These are phyloP conservation scores for Phytophthora vignae DNA, from an alignment of 352 stramenopile species.

Conservation along the genomic window DNA sequence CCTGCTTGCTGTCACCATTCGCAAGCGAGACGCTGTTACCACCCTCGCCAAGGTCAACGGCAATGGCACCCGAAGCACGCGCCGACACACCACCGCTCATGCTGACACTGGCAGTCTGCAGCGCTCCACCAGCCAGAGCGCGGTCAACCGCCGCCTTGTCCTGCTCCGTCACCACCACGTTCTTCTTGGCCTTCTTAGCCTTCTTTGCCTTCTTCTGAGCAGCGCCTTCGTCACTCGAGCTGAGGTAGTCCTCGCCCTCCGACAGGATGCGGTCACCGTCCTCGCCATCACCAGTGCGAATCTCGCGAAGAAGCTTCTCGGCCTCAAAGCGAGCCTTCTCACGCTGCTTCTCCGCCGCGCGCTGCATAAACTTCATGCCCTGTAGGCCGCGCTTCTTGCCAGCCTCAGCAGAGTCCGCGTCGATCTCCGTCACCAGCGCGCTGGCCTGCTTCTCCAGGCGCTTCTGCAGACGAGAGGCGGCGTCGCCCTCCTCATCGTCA, in stretches of 20 bases:
- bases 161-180: slow-evolving; percentile 52
- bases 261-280: slow-evolving; percentile 79
- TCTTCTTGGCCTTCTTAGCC: slow-evolving; percentile 51
- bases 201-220: slow-evolving; percentile 37
- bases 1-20: slow-evolving; percentile 33
- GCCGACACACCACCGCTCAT: slow-evolving; percentile 80
- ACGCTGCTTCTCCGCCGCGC: slow-evolving; percentile 95
- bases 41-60: slow-evolving; percentile 77
- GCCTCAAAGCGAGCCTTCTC: slow-evolving; percentile 93
- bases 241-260: slow-evolving; percentile 59
- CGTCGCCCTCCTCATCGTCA: slow-evolving; percentile 65
- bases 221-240: slow-evolving; percentile 49
- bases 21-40: slow-evolving; percentile 28
- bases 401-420: slow-evolving; percentile 57
- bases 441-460: slow-evolving; percentile 75
- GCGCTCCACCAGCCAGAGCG: slow-evolving; percentile 55
- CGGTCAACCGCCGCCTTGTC: slow-evolving; percentile 65
- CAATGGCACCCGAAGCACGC: slow-evolving; percentile 66
- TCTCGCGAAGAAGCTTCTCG: slow-evolving; percentile 93
- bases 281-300: slow-evolving; percentile 86
- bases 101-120: slow-evolving; percentile 71
- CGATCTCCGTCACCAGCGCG: slow-evolving; percentile 81
- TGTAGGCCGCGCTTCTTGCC: slow-evolving; percentile 88
- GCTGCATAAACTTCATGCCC: slow-evolving; percentile 99
- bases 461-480: slow-evolving; percentile 65